Percentiles rank a stretch among this genome's conserved stretches.
These are phyloP conservation scores for Rhizomucor pusillus DNA, from an alignment of 371 early-diverging fungal species.

Conservation along the genomic window DNA sequence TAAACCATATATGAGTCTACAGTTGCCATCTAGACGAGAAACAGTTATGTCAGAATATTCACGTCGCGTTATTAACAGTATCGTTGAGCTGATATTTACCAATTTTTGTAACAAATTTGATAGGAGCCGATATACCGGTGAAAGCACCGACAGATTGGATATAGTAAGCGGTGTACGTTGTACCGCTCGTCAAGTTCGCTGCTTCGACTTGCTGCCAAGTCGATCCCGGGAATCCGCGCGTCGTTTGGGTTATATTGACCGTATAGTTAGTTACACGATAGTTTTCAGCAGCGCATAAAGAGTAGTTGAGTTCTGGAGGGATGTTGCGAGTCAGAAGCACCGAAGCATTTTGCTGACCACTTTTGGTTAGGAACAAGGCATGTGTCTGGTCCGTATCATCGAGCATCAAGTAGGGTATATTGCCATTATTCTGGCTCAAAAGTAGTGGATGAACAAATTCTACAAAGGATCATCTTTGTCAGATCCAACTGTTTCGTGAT, in stretches of 20 bases:
- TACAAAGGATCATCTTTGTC: conserved; percentile 3
- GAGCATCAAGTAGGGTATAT: conserved; percentile 33
- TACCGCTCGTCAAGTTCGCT: conserved; percentile 32
- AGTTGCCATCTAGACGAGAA: conserved; percentile 38
- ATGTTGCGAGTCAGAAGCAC: conserved; percentile 34
- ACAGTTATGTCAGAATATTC: not conserved
- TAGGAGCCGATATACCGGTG: conserved; percentile 30
- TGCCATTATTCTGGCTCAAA: conserved; percentile 5
- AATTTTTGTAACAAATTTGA: conserved; percentile 27
- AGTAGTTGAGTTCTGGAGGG: conserved; percentile 39
- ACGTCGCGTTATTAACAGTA: too few species aligned
- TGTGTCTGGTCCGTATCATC: conserved; percentile 56
- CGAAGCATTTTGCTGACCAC: conserved; percentile 25
- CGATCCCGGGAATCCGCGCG: conserved; percentile 22
- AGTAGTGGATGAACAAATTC: conserved; percentile 31
- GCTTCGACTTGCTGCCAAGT: conserved; percentile 29
- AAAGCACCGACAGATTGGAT: conserved; percentile 30
- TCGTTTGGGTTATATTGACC: conserved; percentile 33
- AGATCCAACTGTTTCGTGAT: not conserved
- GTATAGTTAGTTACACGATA: conserved; percentile 26
- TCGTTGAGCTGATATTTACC: conserved; percentile 5
- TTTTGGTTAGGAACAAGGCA: conserved; percentile 48
- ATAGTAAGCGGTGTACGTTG: conserved; percentile 46
- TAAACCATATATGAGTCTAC: conserved; percentile 54
- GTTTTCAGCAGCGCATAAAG: conserved; percentile 47